Conservation (phyloP, 192 early-diverging fungal species). For the Coemansia sp. region DNA sequence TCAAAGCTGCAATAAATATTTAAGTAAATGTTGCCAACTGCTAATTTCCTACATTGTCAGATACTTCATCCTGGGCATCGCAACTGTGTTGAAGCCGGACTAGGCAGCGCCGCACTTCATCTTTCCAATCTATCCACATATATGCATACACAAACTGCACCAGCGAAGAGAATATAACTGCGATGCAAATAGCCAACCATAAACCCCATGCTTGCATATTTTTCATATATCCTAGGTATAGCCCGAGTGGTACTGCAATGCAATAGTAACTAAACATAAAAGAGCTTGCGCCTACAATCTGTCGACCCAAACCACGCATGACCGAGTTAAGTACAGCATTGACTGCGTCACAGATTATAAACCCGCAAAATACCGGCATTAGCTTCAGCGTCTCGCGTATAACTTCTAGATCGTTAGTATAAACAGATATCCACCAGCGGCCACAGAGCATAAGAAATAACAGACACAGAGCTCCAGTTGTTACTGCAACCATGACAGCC, state of each 20-base stretch:
- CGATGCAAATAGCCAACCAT: slow-evolving; percentile 26
- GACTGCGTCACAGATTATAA: slow-evolving; percentile 56
- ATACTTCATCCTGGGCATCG: too few relatives aligned
- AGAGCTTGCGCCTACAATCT: slow-evolving; percentile 40
- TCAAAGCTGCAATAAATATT: too few relatives aligned
- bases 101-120: slow-evolving; percentile 14
- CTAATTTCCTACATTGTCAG: too few relatives aligned
- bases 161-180: slow-evolving; percentile 4
- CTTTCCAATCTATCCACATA: slow-evolving; percentile 18
- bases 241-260: slow-evolving; percentile 43
- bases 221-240: slow-evolving; percentile 39
- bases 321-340: slow-evolving; percentile 54
- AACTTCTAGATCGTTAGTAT: slow-evolving; percentile 66
- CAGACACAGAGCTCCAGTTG: slow-evolving; percentile 37
- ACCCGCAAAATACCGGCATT: slow-evolving; percentile 68
- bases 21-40: too few relatives aligned
- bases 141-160: slow-evolving; percentile 16
- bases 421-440: slow-evolving; percentile 40
- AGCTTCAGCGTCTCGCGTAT: slow-evolving; percentile 64
- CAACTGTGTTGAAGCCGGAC: slow-evolving; percentile 6
- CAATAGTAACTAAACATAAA: slow-evolving; percentile 48
- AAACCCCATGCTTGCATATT: slow-evolving; percentile 19
- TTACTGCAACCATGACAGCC: slow-evolving; percentile 54
- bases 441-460: slow-evolving; percentile 10
- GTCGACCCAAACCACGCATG: slow-evolving; percentile 50